A percentile compares a stretch with the other conserved stretches of the same genome.
These are phyloP conservation scores for Taphrina confusa DNA, from an alignment of 1,139 yeast species.

Conservation along the genomic window DNA sequence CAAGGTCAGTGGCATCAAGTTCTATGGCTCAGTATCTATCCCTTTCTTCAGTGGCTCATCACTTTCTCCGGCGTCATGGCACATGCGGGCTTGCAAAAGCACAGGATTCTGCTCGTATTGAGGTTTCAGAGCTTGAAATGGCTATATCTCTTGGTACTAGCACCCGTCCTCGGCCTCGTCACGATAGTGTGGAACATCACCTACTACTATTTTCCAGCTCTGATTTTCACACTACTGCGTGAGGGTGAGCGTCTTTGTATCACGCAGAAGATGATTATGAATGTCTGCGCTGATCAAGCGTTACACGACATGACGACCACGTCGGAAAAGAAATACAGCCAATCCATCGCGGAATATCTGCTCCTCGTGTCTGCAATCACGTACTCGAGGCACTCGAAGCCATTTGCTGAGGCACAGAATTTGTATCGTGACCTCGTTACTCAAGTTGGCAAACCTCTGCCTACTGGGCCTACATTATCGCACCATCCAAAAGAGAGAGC, in stretches of 20 bases:
- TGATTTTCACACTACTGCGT: background rate
- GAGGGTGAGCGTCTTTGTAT: background rate
- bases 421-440: slow-evolving; percentile 1
- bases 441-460: background rate
- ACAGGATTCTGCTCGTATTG: background rate
- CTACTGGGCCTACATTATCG: background rate
- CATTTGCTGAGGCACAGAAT: slow-evolving; percentile 3
- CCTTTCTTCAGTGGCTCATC: slow-evolving; percentile 6
- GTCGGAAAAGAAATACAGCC: background rate
- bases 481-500: background rate
- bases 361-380: slow-evolving; percentile 15
- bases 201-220: background rate
- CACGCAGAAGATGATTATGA: background rate
- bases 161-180: background rate
- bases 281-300: background rate
- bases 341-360: slow-evolving; percentile 14
- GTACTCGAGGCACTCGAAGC: slow-evolving; percentile 6
- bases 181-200: slow-evolving; percentile 2
- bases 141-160: background rate
- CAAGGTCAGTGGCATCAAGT: background rate
- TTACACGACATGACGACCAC: background rate
- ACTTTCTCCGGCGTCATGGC: background rate
- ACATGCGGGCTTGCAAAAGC: background rate
- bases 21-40: slow-evolving; percentile 7
- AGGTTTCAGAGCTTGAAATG: background rate